Conservation (phyloP, 2,329 filamentous ascomycete genomes). For the Alternaria sp. region DNA sequence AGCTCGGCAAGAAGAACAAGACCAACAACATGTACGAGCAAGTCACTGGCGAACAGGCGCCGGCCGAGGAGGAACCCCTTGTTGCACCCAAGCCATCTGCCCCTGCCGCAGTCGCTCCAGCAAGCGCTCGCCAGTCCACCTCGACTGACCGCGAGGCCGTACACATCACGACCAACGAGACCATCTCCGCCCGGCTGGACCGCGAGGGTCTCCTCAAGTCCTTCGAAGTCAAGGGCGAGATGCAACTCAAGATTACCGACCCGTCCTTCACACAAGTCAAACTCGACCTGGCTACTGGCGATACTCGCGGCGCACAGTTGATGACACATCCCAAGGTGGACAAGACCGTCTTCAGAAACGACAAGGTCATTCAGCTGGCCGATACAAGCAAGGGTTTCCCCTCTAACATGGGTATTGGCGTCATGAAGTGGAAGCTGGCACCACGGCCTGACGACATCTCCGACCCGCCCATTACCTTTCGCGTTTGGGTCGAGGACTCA, state of each 20-base stretch:
- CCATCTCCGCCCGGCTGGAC: constrained; percentile 88
- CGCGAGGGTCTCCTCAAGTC: constrained; percentile 87
- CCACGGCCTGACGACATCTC: constrained; percentile 81
- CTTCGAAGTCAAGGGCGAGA: constrained; percentile 88
- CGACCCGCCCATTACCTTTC: constrained; percentile 92
- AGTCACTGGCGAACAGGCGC: constrained; percentile 82
- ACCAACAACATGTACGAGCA: constrained; percentile 97
- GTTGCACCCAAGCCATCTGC: constrained; percentile 65
- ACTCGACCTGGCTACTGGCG: constrained; percentile 77
- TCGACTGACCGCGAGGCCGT: constrained; percentile 83
- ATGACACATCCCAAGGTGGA: constrained; percentile 97
- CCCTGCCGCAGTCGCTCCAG: constrained; percentile 60
- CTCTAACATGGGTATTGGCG: constrained; percentile 90
- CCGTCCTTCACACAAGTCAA: constrained; percentile 90
- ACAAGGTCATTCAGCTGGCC: constrained; percentile 87
- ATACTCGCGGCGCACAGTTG: constrained; percentile 87
- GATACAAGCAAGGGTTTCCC: constrained; percentile 90
- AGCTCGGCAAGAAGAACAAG: constrained; percentile 98
- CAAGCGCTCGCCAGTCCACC: constrained; percentile 67
- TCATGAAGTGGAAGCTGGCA: constrained; percentile 89
- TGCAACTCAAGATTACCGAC: constrained; percentile 90
- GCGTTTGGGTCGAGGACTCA: constrained; percentile 95
- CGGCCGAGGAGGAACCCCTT: constrained; percentile 84
- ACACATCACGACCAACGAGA: constrained; percentile 85
- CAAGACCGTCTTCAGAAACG: constrained; percentile 81